A percentile compares a stretch with the other conserved stretches of the same genome.
phyloP scores from a whole-genome alignment of 1,284 basidiomycete species.

The Golubevia pallescens region DNA sequence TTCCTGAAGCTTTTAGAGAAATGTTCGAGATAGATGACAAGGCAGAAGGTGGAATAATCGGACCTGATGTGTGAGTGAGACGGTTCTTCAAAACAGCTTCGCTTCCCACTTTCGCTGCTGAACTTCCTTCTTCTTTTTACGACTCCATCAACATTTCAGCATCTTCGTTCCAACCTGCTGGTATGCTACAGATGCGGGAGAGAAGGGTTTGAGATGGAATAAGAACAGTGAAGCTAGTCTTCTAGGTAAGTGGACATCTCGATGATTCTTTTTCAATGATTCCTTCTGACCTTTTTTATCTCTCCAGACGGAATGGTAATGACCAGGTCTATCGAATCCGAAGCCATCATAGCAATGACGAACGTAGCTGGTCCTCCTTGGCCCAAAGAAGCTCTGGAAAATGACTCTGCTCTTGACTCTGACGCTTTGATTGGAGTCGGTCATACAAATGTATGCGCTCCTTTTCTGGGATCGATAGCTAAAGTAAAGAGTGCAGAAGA shows the following conservation, averaged over 20 bases:
- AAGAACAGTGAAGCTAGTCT: constrained; percentile 33
- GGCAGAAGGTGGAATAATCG: constrained; percentile 19
- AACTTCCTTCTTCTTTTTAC: not conserved
- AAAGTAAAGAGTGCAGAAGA: constrained; percentile 31
- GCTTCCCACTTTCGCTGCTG: not conserved
- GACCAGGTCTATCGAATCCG: constrained; percentile 46
- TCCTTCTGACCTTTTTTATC: not conserved
- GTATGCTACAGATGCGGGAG: constrained; percentile 54
- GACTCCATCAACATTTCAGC: not conserved
- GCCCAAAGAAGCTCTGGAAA: not conserved
- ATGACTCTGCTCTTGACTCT: not conserved
- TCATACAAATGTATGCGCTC: constrained; percentile 38
- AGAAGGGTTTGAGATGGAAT: constrained; percentile 43
- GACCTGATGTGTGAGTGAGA: constrained; percentile 38
- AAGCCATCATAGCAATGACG: constrained; percentile 50
- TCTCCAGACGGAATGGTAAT: constrained; percentile 27
- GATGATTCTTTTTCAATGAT: not conserved
- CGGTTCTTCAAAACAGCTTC: not conserved
- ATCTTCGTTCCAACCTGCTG: constrained; percentile 60
- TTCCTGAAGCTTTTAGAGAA: constrained; percentile 42
- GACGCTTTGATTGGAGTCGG: constrained; percentile 39
- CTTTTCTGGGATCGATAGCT: constrained; percentile 39
- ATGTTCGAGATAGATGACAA: constrained; percentile 14
- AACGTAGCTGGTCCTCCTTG: constrained; percentile 48
- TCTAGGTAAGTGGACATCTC: constrained; percentile 14